These are phyloP conservation scores for Gentiana dahurica DNA, from an alignment of 257 asterid species.

Conservation along the genomic window DNA sequence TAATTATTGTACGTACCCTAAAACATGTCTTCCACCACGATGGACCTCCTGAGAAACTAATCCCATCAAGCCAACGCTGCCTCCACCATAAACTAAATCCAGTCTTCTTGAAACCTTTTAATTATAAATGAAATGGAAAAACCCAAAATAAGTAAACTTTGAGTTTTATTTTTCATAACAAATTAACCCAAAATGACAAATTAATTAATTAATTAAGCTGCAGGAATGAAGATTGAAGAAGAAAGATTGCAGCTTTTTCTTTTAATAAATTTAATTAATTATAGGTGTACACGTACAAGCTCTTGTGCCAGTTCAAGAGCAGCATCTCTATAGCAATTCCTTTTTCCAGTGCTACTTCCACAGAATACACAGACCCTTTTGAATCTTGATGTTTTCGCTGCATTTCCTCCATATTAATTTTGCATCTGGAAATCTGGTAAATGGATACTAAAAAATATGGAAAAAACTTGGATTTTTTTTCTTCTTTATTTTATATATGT, in stretches of 20 bases:
- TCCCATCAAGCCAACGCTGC: slow-evolving; percentile 30
- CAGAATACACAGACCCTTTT: slow-evolving; percentile 46
- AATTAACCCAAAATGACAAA: background rate
- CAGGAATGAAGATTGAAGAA: background rate
- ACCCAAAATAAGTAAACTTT: background rate
- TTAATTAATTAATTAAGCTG: too few species aligned
- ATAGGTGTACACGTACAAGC: slow-evolving; percentile 14
- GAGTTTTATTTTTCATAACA: background rate
- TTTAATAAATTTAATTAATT: background rate
- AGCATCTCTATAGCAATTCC: slow-evolving; percentile 33
- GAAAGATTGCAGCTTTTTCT: background rate
- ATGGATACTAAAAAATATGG: background rate
- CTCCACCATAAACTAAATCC: slow-evolving; percentile 32
- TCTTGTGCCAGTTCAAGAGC: slow-evolving; percentile 38
- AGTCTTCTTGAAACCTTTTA: slow-evolving; percentile 15
- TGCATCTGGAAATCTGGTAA: too few species aligned
- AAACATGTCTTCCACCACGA: slow-evolving; percentile 28
- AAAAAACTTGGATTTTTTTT: too few species aligned
- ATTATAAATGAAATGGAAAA: background rate
- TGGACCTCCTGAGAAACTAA: slow-evolving; percentile 23
- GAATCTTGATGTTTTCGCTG: slow-evolving; percentile 24
- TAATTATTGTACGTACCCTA: slow-evolving; percentile 10
- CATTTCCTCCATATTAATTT: slow-evolving; percentile 11
- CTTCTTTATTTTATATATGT: background rate
- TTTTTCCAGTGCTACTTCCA: slow-evolving; percentile 43